Percentiles rank a stretch among this genome's conserved stretches.
Conservation (phyloP, 352 stramenopile species). For the Thalassiosira exigua region DNA sequence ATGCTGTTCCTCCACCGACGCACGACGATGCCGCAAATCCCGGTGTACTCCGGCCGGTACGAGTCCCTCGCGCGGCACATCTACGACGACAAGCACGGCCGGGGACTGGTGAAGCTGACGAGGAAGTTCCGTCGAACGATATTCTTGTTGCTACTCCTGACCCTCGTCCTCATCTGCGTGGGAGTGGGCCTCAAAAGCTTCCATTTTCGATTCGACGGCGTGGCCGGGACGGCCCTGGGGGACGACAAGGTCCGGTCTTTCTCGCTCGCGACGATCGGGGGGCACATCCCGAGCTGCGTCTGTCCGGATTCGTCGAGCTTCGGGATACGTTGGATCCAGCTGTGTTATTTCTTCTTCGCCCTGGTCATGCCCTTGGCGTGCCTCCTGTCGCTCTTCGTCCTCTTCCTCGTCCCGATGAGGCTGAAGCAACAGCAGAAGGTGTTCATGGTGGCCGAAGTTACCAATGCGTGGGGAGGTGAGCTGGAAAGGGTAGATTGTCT, state of each 20-base stretch:
- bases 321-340: conserved; percentile 75
- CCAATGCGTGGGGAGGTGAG: conserved; percentile 86
- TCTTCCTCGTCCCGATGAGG: conserved; percentile 81
- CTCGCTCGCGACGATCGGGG: conserved; percentile 79
- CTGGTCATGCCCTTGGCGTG: conserved; percentile 82
- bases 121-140: conserved; percentile 46
- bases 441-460: conserved; percentile 79
- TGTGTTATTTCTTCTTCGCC: conserved; percentile 84
- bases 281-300: conserved; percentile 69
- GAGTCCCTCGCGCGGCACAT: conserved; percentile 56
- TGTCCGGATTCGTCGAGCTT: conserved; percentile 63
- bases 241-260: conserved; percentile 54
- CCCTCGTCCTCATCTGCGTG: conserved; percentile 64
- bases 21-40: conserved; percentile 49
- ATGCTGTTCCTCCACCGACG: conserved; percentile 81
- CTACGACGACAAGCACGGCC: conserved; percentile 61
- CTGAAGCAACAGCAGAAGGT: conserved; percentile 65
- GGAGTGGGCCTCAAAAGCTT: conserved; percentile 80
- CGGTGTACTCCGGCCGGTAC: conserved; percentile 53
- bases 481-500: too few relatives aligned
- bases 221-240: conserved; percentile 73
- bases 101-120: conserved; percentile 52
- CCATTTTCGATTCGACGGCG: conserved; percentile 83
- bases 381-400: conserved; percentile 65
- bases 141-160: conserved; percentile 47